Percentiles rank a stretch among this genome's conserved stretches.
phyloP scores from a whole-genome alignment of 495 filamentous ascomycete species.

The Aspergillus hancockii region DNA sequence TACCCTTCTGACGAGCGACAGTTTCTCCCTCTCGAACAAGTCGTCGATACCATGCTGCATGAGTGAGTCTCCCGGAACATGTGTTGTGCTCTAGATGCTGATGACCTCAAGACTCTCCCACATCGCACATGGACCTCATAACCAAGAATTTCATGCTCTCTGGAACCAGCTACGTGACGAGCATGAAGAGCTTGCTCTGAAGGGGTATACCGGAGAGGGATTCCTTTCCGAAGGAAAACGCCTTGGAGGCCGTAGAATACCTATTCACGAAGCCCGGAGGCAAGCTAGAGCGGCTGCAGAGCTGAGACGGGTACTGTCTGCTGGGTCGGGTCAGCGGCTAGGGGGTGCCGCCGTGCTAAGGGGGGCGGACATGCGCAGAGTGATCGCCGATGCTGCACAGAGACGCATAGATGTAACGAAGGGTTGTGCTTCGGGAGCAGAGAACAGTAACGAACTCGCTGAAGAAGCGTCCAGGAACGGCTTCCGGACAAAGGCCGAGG shows the following conservation, averaged over 20 bases:
- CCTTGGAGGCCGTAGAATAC: conserved; percentile 68
- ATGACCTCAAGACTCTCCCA: conserved; percentile 65
- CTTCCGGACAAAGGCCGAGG: conserved; percentile 80
- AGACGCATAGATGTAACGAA: conserved; percentile 64
- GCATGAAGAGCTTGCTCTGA: conserved; percentile 67
- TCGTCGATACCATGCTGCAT: conserved; percentile 92
- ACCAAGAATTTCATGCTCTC: conserved; percentile 76
- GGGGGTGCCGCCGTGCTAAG: conserved; percentile 65
- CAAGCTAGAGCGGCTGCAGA: conserved; percentile 76
- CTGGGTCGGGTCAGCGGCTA: conserved; percentile 71
- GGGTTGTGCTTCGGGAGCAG: conserved; percentile 75
- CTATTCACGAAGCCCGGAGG: conserved; percentile 73
- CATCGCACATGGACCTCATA: conserved; percentile 79
- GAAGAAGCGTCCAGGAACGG: conserved; percentile 71
- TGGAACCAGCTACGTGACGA: conserved; percentile 90
- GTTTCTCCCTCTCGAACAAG: conserved; percentile 78
- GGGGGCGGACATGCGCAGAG: conserved; percentile 70
- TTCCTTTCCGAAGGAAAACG: conserved; percentile 76
- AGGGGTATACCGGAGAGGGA: conserved; percentile 91
- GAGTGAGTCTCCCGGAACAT: conserved; percentile 54
- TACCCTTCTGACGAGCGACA: conserved; percentile 71
- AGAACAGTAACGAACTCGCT: conserved; percentile 56
- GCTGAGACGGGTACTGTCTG: conserved; percentile 56
- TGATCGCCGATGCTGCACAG: conserved; percentile 73
- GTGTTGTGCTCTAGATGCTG: neutral